These are phyloP conservation scores for Phaffia rhodozyma DNA, from an alignment of 1,284 basidiomycete species.

Conservation along the genomic window DNA sequence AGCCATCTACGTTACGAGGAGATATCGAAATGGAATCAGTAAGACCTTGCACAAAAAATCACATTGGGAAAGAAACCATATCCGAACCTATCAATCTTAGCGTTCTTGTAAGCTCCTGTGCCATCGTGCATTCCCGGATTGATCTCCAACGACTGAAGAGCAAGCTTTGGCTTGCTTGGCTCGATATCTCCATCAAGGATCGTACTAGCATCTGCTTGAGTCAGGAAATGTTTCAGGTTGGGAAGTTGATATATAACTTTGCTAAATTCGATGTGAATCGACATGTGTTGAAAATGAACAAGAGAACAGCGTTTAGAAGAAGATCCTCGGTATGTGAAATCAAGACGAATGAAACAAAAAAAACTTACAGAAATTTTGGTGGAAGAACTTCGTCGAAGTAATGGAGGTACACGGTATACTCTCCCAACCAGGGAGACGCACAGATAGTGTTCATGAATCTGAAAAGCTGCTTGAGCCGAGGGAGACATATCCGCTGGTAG, in stretches of 20 bases:
- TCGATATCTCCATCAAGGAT: slow-evolving; percentile 7
- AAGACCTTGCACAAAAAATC: too few relatives aligned
- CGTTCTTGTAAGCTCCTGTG: background rate
- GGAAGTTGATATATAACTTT: slow-evolving; percentile 5
- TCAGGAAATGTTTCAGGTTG: slow-evolving; percentile 10
- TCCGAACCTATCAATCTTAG: background rate
- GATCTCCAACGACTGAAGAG: background rate
- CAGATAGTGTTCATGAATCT: background rate
- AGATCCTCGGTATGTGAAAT: background rate
- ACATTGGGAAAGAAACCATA: too few relatives aligned
- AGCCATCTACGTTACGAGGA: background rate
- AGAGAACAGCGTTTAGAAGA: background rate
- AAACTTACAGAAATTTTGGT: background rate
- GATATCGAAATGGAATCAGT: background rate
- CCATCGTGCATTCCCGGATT: slow-evolving; percentile 9
- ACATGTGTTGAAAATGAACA: slow-evolving; percentile 2
- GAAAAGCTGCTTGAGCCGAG: background rate
- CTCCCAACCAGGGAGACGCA: background rate
- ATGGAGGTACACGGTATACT: background rate
- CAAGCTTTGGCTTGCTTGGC: background rate
- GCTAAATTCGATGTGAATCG: background rate
- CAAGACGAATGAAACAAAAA: background rate
- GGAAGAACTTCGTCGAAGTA: too few relatives aligned
- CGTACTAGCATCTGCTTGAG: slow-evolving; percentile 7
- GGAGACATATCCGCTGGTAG: background rate